phyloP scores from a whole-genome alignment of 2,329 filamentous ascomycete genomes.

The Aspergillus sergii region DNA sequence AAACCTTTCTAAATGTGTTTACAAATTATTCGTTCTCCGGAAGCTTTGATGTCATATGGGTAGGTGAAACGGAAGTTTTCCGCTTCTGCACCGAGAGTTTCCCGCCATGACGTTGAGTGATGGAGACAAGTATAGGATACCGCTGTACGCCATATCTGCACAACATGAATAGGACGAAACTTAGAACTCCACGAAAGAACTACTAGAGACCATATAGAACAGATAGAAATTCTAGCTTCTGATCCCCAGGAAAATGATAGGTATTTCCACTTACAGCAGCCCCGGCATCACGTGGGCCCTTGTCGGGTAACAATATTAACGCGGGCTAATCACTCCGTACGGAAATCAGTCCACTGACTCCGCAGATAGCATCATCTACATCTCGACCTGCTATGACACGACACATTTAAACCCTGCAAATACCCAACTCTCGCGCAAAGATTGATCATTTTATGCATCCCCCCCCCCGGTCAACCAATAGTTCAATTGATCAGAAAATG shows the following conservation, averaged over 20 bases:
- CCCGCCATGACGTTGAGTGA: conserved; percentile 7
- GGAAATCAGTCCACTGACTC: not conserved
- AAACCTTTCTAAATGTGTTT: not conserved
- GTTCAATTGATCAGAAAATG: conserved; percentile 17
- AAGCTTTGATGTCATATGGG: not conserved
- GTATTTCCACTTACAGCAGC: not conserved
- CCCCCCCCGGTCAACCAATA: not conserved
- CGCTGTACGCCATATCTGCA: not conserved
- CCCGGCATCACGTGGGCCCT: conserved; percentile 14
- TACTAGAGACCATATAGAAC: not conserved
- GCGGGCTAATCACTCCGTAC: not conserved
- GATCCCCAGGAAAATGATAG: not conserved
- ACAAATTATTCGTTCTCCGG: too few relatives aligned
- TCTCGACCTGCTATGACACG: not conserved
- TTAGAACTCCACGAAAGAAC: not conserved
- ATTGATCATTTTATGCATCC: not conserved
- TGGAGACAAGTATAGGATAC: too few relatives aligned
- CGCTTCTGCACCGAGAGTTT: conserved; percentile 6
- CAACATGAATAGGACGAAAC: not conserved
- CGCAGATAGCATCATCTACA: not conserved
- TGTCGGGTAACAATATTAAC: not conserved
- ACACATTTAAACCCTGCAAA: not conserved
- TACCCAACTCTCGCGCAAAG: not conserved
- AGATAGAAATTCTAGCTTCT: not conserved
- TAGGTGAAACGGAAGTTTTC: conserved; percentile 6